Conservation (phyloP, 495 filamentous ascomycete genomes). For the Aspergillus diversus region DNA sequence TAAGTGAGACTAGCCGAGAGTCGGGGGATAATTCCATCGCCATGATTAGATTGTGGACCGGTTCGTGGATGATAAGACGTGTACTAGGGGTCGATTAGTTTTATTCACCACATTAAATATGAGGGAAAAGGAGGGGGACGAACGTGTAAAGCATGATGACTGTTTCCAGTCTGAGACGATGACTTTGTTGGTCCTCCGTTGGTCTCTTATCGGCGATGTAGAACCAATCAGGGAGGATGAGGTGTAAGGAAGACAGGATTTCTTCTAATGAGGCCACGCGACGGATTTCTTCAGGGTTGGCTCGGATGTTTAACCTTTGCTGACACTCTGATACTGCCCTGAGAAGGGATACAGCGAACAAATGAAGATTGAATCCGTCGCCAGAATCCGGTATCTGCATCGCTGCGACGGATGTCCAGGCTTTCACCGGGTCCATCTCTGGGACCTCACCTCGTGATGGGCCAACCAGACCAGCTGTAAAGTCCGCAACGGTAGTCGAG, state of each 20-base stretch:
- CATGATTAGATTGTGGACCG: constrained; percentile 6
- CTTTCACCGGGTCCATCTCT: constrained; percentile 15
- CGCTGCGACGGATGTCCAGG: constrained; percentile 7
- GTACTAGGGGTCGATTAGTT: not conserved
- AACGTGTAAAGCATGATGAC: constrained; percentile 16
- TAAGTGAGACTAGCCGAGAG: not conserved
- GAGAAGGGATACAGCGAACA: constrained; percentile 11
- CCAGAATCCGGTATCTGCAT: constrained; percentile 4
- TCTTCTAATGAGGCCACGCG: constrained; percentile 4
- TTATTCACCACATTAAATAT: too few relatives aligned
- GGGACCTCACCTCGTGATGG: not conserved
- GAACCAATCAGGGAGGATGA: constrained; percentile 14
- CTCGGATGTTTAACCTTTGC: constrained; percentile 6
- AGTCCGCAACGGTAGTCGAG: constrained; percentile 6
- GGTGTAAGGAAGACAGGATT: constrained; percentile 4
- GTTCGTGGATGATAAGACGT: constrained; percentile 12
- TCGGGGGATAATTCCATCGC: not conserved
- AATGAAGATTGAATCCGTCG: constrained; percentile 9
- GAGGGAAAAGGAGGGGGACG: not conserved
- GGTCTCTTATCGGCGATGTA: not conserved
- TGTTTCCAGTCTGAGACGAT: constrained; percentile 11
- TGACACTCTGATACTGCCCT: constrained; percentile 13
- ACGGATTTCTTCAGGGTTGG: constrained; percentile 9
- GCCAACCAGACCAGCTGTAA: constrained; percentile 4
- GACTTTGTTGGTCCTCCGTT: constrained; percentile 1